Evolutionary conservation across 306 rosid genomes (phyloP), one percentile per base, ranked within the genome.

Genomic region (Prosopis cineraria): DNA sequence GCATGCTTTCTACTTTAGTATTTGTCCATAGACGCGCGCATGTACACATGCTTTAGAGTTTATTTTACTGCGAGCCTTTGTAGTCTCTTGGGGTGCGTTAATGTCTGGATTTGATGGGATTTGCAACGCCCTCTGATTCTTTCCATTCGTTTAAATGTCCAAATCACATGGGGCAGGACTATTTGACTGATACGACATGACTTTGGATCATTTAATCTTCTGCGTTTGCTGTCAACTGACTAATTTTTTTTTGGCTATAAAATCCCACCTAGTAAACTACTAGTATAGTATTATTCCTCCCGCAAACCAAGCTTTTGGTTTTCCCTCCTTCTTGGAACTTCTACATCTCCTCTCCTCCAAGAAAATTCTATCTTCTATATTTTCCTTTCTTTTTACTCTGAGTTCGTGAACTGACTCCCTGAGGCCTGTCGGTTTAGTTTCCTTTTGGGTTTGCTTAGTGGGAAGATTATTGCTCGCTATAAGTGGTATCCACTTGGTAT

Each of bases 121-220:
- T 65, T 84, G 83, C 82, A 78, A 83, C 76, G 76, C 83, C 74
- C 70, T 78, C 50, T 77, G 63, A 73, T 67, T 71, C 69, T 79
- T 84, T 66, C 71, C 71, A 17, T 67, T 71, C 78, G 82, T 86
- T 88, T 87, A 82, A 81, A 81, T 82, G 91, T 92, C 96, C 82
- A 84, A 81, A 79, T 89, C 93, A 89, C 75, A 65, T 87, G 89
- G 91, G 91, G 86, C 76, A 91, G 47, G 63, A 84, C 85, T 89
- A 86, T 92, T 90, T 86, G 91, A 88, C 89, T 76, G 91, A 94
- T 79, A 88, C 87, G 96, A 90, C 91, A 85, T 55, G 82, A 78
- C 80, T 81, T 81, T 75, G 81, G 85, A 76, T 84, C 75, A 75
- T 79, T 87, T 72, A 86, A 87, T 88, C 84, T 87, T 79, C 86